Evolutionary conservation across 179 eudicot species (phyloP).

Genomic region (Camellia oleifera): DNA sequence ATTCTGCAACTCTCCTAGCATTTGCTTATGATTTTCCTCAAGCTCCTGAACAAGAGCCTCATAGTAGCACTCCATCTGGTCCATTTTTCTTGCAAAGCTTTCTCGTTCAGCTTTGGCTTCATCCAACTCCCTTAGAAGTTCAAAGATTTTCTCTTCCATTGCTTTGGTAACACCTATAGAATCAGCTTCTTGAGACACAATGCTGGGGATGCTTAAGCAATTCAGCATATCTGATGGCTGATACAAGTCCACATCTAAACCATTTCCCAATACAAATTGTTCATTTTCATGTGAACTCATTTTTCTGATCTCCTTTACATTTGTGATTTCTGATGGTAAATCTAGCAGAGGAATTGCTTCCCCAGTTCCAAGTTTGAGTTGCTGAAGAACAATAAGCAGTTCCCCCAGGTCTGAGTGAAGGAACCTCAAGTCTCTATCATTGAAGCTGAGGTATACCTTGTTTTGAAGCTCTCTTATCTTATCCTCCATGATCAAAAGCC

Average conservation of each 20-base stretch:
- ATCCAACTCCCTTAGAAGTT: slow-evolving; percentile 75
- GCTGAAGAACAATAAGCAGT: slow-evolving; percentile 44
- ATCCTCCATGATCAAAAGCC: slow-evolving; percentile 53
- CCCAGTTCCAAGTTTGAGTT: slow-evolving; percentile 53
- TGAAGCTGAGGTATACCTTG: slow-evolving; percentile 50
- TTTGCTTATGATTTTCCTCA: slow-evolving; percentile 86
- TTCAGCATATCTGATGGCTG: slow-evolving; percentile 76
- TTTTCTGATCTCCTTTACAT: slow-evolving; percentile 26
- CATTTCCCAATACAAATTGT: slow-evolving; percentile 36
- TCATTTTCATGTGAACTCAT: slow-evolving; percentile 27
- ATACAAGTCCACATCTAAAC: slow-evolving; percentile 70
- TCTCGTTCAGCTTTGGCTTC: slow-evolving; percentile 77
- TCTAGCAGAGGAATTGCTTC: slow-evolving; percentile 25
- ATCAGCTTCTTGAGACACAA: slow-evolving; percentile 43
- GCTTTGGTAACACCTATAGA: slow-evolving; percentile 51
- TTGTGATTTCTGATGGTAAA: slow-evolving; percentile 22
- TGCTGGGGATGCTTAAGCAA: slow-evolving; percentile 44
- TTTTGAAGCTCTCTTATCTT: slow-evolving; percentile 62
- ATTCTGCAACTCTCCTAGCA: slow-evolving; percentile 80
- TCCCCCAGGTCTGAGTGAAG: slow-evolving; percentile 66
- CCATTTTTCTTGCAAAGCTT: slow-evolving; percentile 67
- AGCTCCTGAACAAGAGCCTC: slow-evolving; percentile 96
- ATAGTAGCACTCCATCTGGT: slow-evolving; percentile 95
- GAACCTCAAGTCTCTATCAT: slow-evolving; percentile 52
- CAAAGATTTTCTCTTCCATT: slow-evolving; percentile 66